A percentile compares a stretch with the other conserved stretches of the same genome.
These are phyloP conservation scores for Aspergillus novoparasiticus DNA, from an alignment of 2,329 filamentous ascomycete species.

Conservation along the genomic window DNA sequence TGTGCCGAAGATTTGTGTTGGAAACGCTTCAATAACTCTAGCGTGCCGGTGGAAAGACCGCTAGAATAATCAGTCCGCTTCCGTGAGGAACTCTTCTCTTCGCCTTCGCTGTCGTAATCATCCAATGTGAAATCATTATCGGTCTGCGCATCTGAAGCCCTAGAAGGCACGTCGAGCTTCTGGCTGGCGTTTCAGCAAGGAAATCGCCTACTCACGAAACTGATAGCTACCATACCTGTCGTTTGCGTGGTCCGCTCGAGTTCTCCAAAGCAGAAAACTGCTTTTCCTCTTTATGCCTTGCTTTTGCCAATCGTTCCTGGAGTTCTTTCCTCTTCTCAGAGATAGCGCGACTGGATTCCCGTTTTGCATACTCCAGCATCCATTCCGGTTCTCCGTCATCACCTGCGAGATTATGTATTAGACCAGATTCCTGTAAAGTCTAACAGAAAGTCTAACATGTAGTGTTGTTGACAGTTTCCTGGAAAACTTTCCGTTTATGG, in stretches of 20 bases:
- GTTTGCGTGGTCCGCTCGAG: slow-evolving; percentile 52
- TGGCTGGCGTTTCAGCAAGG: slow-evolving; percentile 16
- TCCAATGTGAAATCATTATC: slow-evolving; percentile 76
- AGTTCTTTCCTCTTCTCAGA: slow-evolving; percentile 69
- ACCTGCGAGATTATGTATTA: slow-evolving; percentile 30
- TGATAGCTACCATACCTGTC: slow-evolving; percentile 36
- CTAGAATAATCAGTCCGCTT: slow-evolving; percentile 36
- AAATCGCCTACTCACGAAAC: not conserved
- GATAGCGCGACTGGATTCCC: slow-evolving; percentile 68
- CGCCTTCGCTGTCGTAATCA: slow-evolving; percentile 69
- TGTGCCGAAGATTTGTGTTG: slow-evolving; percentile 47
- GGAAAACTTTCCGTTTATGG: slow-evolving; percentile 66
- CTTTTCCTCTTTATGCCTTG: slow-evolving; percentile 65
- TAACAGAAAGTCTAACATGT: slow-evolving; percentile 37
- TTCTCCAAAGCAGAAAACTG: slow-evolving; percentile 54
- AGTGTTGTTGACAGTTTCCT: slow-evolving; percentile 55
- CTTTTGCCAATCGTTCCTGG: slow-evolving; percentile 68
- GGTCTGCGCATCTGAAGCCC: slow-evolving; percentile 39
- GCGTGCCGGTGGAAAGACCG: slow-evolving; percentile 73
- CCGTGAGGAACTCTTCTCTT: slow-evolving; percentile 36
- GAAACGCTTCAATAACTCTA: slow-evolving; percentile 70
- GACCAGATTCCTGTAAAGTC: not conserved
- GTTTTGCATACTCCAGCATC: slow-evolving; percentile 77
- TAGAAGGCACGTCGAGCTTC: slow-evolving; percentile 29
- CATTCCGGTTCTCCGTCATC: slow-evolving; percentile 79